Base-by-base conservation (phyloP, 345 rosid genomes). In the Arabis hirsuta region DNA sequence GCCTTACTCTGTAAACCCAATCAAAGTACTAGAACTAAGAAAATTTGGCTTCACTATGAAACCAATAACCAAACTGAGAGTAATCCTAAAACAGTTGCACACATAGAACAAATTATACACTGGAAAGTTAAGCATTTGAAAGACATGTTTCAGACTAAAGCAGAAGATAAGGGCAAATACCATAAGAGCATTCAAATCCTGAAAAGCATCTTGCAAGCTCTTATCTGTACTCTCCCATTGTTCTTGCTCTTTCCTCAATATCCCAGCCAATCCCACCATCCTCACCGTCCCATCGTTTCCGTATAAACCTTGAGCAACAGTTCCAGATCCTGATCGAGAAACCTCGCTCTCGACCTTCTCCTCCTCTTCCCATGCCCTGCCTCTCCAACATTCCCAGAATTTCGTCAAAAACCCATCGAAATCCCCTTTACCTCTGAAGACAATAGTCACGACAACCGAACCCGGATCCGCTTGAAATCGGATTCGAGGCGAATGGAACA, bases 201-300 rank as follows among this genome's bases (percentile, higher is more conserved):
- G 96, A 61, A 95, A 95, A 81, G 98, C 99, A 16, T 91, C 96
- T 45, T 95, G 97, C 82, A 91, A 82, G 82, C 88, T 88, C 90
- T 88, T 95, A 55, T 90, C 98, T 7, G 99, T 95, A 65, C 73
- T 91, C 79, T 95, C 97, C 98, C 99, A 95, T 66, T 75, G 83
- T 73, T 95, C 92, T 76, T 95, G 92, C 79, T 95, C 98, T 39
- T 91, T 95, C 90, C 96, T 87, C 61, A 95, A 34, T 32, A 95
- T 90, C n/a, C 99, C 96, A 16, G 96, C 83, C 9, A 95, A 86
- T n/a, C 99, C 99, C 19, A 86, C 93, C 91, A 95, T 80, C 83
- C 97, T 86, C 82, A 92, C 88, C 19, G 86, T 69, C 31, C 91
- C 96, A 56, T 91, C 98, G 55, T 82, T 90, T 26, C 86, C 84